A percentile compares a stretch with the other conserved stretches of the same genome.
Evolutionary conservation across 2,329 filamentous ascomycete genomes (phyloP).

Genomic region (Verticillium nubilum): DNA sequence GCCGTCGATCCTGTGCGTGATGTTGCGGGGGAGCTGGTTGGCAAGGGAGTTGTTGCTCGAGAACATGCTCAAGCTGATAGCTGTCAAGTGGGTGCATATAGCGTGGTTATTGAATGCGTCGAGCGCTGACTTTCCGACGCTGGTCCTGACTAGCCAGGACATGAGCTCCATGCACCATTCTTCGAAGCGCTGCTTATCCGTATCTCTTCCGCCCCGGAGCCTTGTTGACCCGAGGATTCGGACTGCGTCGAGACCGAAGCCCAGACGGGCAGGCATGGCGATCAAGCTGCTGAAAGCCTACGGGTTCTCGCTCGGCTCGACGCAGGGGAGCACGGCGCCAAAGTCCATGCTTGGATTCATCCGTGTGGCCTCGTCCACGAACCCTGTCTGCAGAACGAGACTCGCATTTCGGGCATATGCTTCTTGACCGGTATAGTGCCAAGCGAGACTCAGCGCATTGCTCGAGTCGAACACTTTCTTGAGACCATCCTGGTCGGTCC

Average conservation of each 20-base stretch:
- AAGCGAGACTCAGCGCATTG: constrained; percentile 18
- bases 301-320: background rate
- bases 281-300: constrained; percentile 11
- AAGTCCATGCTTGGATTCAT: constrained; percentile 22
- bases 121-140: constrained; percentile 13
- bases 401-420: constrained; percentile 17
- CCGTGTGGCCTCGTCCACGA: constrained; percentile 14
- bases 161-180: constrained; percentile 17
- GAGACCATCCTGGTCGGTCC: constrained; percentile 13
- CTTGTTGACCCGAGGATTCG: constrained; percentile 17
- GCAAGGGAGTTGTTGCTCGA: constrained; percentile 3
- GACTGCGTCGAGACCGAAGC: constrained; percentile 6
- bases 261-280: background rate
- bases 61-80: background rate
- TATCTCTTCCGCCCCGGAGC: constrained; percentile 14
- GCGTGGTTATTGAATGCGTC: constrained; percentile 18
- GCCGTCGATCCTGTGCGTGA: constrained; percentile 10
- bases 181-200: constrained; percentile 11
- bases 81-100: constrained; percentile 4
- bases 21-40: background rate
- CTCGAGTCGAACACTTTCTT: constrained; percentile 18
- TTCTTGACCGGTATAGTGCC: constrained; percentile 19
- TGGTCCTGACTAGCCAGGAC: constrained; percentile 16
- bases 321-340: background rate
- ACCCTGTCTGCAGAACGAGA: constrained; percentile 19